A percentile compares a stretch with the other conserved stretches of the same genome.
Conservation (phyloP, 495 filamentous ascomycete species). For the Xylona heveae region DNA sequence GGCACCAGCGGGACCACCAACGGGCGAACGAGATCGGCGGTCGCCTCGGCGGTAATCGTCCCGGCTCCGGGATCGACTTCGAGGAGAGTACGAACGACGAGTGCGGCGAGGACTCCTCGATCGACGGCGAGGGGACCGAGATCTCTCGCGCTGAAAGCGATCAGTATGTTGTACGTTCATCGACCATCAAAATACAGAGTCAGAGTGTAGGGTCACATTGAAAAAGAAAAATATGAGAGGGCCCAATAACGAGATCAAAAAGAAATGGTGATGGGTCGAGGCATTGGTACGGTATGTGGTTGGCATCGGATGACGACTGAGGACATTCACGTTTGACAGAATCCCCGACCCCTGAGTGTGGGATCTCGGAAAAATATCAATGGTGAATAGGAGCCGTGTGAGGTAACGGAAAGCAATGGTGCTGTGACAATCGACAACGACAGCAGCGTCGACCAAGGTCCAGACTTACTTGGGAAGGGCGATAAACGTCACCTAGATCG, state of each 20-base stretch:
- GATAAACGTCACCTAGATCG: conserved; percentile 7
- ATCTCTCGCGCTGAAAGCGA: conserved; percentile 61
- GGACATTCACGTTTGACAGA: no score
- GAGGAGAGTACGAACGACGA: conserved; percentile 81
- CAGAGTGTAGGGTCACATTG: neutral
- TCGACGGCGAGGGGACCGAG: conserved; percentile 78
- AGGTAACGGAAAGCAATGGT: no score
- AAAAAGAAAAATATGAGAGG: no score
- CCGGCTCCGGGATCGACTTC: conserved; percentile 79
- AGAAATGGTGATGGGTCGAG: no score
- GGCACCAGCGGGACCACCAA: conserved; percentile 50
- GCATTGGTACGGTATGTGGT: no score
- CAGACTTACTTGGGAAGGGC: conserved; percentile 8
- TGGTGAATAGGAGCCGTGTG: no score
- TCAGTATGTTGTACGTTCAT: neutral
- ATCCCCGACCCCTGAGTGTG: no score
- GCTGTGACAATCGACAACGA: no score
- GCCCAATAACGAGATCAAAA: no score
- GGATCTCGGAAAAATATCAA: no score
- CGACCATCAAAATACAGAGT: neutral
- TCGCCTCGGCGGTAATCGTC: conserved; percentile 71
- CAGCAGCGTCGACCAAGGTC: no score
- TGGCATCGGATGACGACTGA: no score
- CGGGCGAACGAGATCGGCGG: conserved; percentile 65
- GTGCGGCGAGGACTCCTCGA: conserved; percentile 52